Percentiles rank a stretch among this genome's conserved stretches.
Conservation (phyloP, 108 stramenopile genomes). For the Cyclotella cryptica region DNA sequence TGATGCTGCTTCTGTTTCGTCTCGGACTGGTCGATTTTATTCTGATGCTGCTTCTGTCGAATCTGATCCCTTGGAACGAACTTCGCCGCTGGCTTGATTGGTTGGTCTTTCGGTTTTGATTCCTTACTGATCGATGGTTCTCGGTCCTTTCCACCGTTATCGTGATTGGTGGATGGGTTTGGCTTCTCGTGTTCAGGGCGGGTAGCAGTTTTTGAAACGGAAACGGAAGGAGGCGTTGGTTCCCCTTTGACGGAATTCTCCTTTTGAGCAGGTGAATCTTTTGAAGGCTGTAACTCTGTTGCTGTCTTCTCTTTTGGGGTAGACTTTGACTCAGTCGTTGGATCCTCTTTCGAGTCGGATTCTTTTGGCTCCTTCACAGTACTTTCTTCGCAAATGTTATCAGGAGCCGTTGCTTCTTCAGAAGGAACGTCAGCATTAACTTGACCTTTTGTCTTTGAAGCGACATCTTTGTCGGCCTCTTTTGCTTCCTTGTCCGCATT, state of each 20-base stretch:
- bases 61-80: constrained; percentile 1
- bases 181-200: not conserved
- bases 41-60: not conserved
- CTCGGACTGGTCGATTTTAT: not conserved
- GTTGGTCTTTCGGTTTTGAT: not conserved
- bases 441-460: not conserved
- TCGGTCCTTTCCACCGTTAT: not conserved
- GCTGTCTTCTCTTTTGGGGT: not conserved
- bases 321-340: not conserved
- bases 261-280: not conserved
- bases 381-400: not conserved
- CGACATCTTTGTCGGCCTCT: not conserved
- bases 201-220: not conserved
- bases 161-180: not conserved
- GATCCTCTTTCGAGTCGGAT: not conserved
- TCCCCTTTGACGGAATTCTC: not conserved
- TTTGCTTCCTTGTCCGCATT: not conserved
- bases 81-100: not conserved
- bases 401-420: not conserved
- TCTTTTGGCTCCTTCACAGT: not conserved
- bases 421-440: not conserved
- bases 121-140: not conserved
- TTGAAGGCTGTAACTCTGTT: not conserved
- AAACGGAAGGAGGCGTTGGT: not conserved
- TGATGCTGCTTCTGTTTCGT: not conserved